A percentile compares a stretch with the other conserved stretches of the same genome.
Evolutionary conservation across 78 protist genomes (phyloP).

Genomic region (Cavenderia fasciculata): DNA sequence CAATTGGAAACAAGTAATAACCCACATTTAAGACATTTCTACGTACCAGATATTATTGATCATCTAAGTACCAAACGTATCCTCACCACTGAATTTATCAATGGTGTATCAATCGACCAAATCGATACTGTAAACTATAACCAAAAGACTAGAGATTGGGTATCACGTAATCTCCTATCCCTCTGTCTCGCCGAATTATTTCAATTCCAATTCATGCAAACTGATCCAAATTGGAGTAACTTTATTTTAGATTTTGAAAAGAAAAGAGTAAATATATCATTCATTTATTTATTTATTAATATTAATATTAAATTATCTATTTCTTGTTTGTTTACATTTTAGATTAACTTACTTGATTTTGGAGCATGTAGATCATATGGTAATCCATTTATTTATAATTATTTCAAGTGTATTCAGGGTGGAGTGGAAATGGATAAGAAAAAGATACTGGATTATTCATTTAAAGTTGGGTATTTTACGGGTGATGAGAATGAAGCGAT

Average conservation of each 20-base stretch:
- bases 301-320: neutral
- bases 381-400: slow-evolving; percentile 68
- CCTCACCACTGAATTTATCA: slow-evolving; percentile 77
- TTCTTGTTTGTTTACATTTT: neutral
- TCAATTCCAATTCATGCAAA: slow-evolving; percentile 88
- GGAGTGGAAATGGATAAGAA: slow-evolving; percentile 63
- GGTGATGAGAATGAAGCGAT: slow-evolving; percentile 90
- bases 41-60: slow-evolving; percentile 43
- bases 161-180: slow-evolving; percentile 42
- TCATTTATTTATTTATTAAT: neutral
- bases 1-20: neutral
- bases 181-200: slow-evolving; percentile 87
- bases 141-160: slow-evolving; percentile 64
- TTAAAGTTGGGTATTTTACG: slow-evolving; percentile 87
- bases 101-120: slow-evolving; percentile 82
- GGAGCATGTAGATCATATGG: slow-evolving; percentile 88
- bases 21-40: slow-evolving; percentile 5
- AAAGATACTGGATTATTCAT: slow-evolving; percentile 68
- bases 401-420: slow-evolving; percentile 86
- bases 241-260: slow-evolving; percentile 85
- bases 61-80: slow-evolving; percentile 55
- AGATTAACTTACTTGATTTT: slow-evolving; percentile 89
- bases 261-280: slow-evolving; percentile 7
- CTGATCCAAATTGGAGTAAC: slow-evolving; percentile 94
- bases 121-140: neutral